Percentiles rank a stretch among this genome's conserved stretches.
These are phyloP conservation scores for Starmerella apis DNA, from an alignment of 805 yeast species.

Conservation along the genomic window DNA sequence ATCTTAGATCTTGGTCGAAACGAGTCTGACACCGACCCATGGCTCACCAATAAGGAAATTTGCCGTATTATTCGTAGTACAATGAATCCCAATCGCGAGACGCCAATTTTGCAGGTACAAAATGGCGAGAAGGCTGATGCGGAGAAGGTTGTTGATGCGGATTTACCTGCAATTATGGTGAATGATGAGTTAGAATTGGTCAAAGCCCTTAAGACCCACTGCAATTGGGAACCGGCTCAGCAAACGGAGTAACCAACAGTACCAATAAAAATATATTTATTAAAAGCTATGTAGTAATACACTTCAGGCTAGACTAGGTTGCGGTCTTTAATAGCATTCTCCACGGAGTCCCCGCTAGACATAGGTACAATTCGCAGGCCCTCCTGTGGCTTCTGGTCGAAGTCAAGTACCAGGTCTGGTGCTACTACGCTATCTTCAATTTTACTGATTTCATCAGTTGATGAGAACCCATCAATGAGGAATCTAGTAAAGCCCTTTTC, in stretches of 20 bases:
- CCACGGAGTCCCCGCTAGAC: not conserved
- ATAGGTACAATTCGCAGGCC: slow-evolving; percentile 9
- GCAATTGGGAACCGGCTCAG: slow-evolving; percentile 27
- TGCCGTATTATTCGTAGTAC: slow-evolving; percentile 55
- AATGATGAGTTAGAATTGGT: slow-evolving; percentile 31
- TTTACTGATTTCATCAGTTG: not conserved
- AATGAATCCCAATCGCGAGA: slow-evolving; percentile 59
- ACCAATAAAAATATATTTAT: not conserved
- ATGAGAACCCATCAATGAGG: slow-evolving; percentile 20
- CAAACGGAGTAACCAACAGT: not conserved
- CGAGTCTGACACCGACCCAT: not conserved
- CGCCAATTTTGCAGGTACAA: slow-evolving; percentile 70
- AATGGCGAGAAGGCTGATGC: slow-evolving; percentile 19
- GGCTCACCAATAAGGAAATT: slow-evolving; percentile 17
- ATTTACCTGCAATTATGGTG: slow-evolving; percentile 42
- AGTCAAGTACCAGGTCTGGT: slow-evolving; percentile 23
- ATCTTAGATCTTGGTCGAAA: slow-evolving; percentile 40
- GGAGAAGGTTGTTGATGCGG: no score
- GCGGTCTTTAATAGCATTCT: slow-evolving; percentile 9
- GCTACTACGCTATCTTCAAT: slow-evolving; percentile 21
- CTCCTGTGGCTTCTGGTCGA: not conserved
- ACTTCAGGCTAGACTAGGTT: slow-evolving; percentile 12
- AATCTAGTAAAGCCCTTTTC: slow-evolving; percentile 20
- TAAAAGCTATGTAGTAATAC: not conserved
- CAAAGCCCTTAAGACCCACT: slow-evolving; percentile 29